Conservation (phyloP, 257 asterid species). For the Nicotiana knightiana region DNA sequence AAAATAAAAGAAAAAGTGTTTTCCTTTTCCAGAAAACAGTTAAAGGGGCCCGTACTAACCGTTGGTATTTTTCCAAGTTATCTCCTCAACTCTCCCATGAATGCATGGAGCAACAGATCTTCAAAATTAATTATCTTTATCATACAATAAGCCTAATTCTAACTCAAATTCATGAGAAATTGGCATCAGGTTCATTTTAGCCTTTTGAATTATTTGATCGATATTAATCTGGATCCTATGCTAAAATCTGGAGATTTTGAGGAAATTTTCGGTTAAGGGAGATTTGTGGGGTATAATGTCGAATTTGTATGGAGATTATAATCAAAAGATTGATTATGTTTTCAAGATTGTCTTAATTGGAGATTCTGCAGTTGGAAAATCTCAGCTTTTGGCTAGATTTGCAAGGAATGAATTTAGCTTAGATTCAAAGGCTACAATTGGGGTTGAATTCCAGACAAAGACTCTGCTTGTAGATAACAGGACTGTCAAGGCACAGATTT, state of each 20-base stretch:
- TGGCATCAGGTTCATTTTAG: conserved; percentile 3
- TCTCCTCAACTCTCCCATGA: background rate
- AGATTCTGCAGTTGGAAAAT: conserved; percentile 86
- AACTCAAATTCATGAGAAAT: background rate
- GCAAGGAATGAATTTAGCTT: conserved; percentile 78
- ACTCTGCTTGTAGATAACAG: conserved; percentile 62
- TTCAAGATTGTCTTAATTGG: conserved; percentile 80
- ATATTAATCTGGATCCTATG: background rate
- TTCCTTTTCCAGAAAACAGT: conserved; percentile 7
- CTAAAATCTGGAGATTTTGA: background rate
- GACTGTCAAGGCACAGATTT: conserved; percentile 87
- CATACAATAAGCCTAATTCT: too few species aligned
- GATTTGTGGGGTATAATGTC: conserved; percentile 38
- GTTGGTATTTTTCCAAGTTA: conserved; percentile 6
- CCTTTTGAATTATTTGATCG: background rate
- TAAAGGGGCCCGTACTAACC: conserved; percentile 26
- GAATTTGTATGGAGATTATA: conserved; percentile 60
- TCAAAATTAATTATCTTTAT: too few species aligned
- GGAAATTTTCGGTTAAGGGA: conserved; percentile 6
- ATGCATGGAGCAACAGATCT: background rate
- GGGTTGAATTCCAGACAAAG: conserved; percentile 86
- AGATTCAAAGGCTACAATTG: conserved; percentile 85
- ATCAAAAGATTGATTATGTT: conserved; percentile 84
- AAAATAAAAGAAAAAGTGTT: background rate
- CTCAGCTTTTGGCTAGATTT: conserved; percentile 78